A percentile compares a stretch with the other conserved stretches of the same genome.
phyloP scores from a whole-genome alignment of 352 stramenopile species.

The Globisporangium orthogonon region DNA sequence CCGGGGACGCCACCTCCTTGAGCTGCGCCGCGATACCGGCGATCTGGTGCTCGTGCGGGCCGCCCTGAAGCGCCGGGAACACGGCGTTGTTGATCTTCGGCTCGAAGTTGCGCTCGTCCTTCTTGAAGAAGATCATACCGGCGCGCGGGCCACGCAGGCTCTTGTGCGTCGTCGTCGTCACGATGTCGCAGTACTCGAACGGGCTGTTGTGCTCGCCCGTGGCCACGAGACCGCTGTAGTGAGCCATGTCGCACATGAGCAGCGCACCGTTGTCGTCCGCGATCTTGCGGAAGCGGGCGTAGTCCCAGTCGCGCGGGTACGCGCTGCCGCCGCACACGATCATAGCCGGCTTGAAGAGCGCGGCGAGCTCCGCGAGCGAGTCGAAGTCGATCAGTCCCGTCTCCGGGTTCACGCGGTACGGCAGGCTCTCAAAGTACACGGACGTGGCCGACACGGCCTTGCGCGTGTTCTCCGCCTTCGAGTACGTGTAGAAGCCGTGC shows the following conservation, averaged over 20 bases:
- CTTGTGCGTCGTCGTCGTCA: conserved; percentile 99
- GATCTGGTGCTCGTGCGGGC: conserved; percentile 98
- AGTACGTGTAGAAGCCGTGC: conserved; percentile 97
- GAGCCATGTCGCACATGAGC: conserved; percentile 99
- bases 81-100: conserved; percentile 97
- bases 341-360: conserved; percentile 96
- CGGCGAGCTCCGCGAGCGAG: conserved; percentile 90
- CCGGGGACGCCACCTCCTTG: conserved; percentile 94
- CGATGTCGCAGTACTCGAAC: conserved; percentile 98
- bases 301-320: conserved; percentile 99
- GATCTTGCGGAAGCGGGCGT: conserved; percentile 95
- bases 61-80: conserved; percentile 97
- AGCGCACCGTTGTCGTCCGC: conserved; percentile 96
- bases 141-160: conserved; percentile 94
- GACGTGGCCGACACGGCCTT: conserved; percentile 99
- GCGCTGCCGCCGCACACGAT: conserved; percentile 97
- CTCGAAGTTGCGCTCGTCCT: conserved; percentile 93
- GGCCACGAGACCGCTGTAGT: conserved; percentile 97
- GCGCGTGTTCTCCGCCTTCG: conserved; percentile 93
- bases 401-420: conserved; percentile 93
- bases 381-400: conserved; percentile 98
- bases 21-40: conserved; percentile 97
- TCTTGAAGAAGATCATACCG: conserved; percentile 99
- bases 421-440: conserved; percentile 99
- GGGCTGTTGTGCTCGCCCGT: conserved; percentile 92